Conservation (phyloP, 1,284 basidiomycete species). For the Paramarasmius palmivorus region DNA sequence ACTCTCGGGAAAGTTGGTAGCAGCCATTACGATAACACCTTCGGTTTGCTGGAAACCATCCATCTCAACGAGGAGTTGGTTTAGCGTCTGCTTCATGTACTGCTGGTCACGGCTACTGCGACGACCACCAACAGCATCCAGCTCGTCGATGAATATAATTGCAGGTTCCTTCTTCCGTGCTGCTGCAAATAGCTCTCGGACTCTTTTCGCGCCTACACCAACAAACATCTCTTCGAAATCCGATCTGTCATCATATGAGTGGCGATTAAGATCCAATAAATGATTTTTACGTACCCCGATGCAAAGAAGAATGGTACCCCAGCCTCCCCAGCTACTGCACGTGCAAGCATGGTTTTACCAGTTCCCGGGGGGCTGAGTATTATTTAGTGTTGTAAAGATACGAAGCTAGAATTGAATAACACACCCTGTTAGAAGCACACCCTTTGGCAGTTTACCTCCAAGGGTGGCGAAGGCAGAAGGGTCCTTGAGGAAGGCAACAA, state of each 20-base stretch:
- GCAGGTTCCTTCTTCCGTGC: conserved; percentile 94
- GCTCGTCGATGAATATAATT: conserved; percentile 94
- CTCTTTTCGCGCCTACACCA: conserved; percentile 93
- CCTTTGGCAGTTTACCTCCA: conserved; percentile 91
- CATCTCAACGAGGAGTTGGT: conserved; percentile 93
- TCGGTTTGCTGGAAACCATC: conserved; percentile 92
- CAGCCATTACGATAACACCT: conserved; percentile 91
- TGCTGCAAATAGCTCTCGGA: conserved; percentile 93
- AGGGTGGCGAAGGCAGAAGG: conserved; percentile 86
- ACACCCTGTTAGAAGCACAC: conserved; percentile 83
- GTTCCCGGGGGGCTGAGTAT: conserved; percentile 74
- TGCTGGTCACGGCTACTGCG: conserved; percentile 86
- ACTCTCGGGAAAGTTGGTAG: conserved; percentile 93
- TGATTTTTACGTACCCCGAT: conserved; percentile 53
- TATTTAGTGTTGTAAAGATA: conserved; percentile 1
- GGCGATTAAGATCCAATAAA: conserved; percentile 12
- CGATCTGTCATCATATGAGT: conserved; percentile 52
- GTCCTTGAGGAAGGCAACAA: conserved; percentile 91
- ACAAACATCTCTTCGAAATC: conserved; percentile 99
- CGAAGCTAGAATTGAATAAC: conserved; percentile 13
- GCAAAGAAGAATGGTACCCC: conserved; percentile 92
- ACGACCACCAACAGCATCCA: conserved; percentile 93
- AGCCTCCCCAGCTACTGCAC: conserved; percentile 96
- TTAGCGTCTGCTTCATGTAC: conserved; percentile 90
- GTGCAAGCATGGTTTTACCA: conserved; percentile 95